Evolutionary conservation across 1,139 yeast species (phyloP).

Genomic region (Yamadazyma taylorii): DNA sequence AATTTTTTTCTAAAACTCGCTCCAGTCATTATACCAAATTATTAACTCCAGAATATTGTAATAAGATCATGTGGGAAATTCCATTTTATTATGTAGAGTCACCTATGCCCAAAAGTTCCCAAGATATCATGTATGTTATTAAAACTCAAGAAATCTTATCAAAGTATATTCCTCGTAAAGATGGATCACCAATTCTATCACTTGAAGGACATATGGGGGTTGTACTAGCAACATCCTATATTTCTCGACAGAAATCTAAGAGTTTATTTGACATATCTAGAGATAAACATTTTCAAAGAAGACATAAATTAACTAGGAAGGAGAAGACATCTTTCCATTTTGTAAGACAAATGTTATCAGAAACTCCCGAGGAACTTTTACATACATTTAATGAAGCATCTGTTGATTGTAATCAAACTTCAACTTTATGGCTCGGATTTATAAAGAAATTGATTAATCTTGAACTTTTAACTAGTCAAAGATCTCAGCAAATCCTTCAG

Average conservation of each 20-base stretch:
- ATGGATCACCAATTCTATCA: slow-evolving; percentile 14
- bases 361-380: slow-evolving; percentile 34
- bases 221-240: slow-evolving; percentile 28
- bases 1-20: slow-evolving; percentile 13
- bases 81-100: slow-evolving; percentile 17
- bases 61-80: slow-evolving; percentile 25
- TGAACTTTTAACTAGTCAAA: slow-evolving; percentile 30
- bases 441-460: slow-evolving; percentile 33
- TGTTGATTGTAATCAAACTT: slow-evolving; percentile 22
- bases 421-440: slow-evolving; percentile 39
- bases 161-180: slow-evolving; percentile 16
- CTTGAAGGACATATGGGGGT: slow-evolving; percentile 43
- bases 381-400: slow-evolving; percentile 32
- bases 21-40: slow-evolving; percentile 15
- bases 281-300: slow-evolving; percentile 17
- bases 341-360: slow-evolving; percentile 27
- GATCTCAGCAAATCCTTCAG: slow-evolving; percentile 28
- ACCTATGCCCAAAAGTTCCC: neutral
- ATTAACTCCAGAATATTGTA: slow-evolving; percentile 18
- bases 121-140: slow-evolving; percentile 17
- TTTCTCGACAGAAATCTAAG: slow-evolving; percentile 27
- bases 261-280: slow-evolving; percentile 31
- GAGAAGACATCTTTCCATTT: slow-evolving; percentile 24
- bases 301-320: slow-evolving; percentile 14
- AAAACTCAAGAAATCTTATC: slow-evolving; percentile 35